Evolutionary conservation across 2,329 filamentous ascomycete species (phyloP), one percentile per base, ranked within the genome.

Genomic region (Clonostachys chloroleuca): DNA sequence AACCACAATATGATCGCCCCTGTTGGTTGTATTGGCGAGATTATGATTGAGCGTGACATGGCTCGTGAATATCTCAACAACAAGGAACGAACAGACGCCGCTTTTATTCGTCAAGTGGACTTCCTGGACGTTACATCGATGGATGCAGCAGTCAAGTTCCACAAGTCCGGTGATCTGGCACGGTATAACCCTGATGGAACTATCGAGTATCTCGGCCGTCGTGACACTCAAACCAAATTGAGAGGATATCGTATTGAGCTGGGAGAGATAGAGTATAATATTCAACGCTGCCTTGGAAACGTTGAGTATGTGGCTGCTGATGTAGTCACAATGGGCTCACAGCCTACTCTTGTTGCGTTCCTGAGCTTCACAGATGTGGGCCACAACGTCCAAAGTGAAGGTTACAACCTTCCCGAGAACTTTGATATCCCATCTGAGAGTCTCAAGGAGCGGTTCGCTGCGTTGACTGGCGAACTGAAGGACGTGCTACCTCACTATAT

Each of bases 221-320:
- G 84, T 20, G 90, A 95, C 54, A 86, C 87, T 49, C 89, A 95
- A 63, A 74, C 94, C 47, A 95, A 95, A 61, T 73, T 95, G 10
- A 78, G 88, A 41, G 90, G 90, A 0, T 86, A 92, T 53, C 75
- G 87, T 41, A 83, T 95, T 36, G 89, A 95, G 59, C 75, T 92
- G 12, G 79, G 80, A 2, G 90, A 95, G 59, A 86, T 95, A 46
- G 86, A 83, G 45, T 44, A 51, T 40, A 16, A 42, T 12, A 42
- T 42, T 9, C 34, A 43, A 9, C 12, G 34, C 36, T 12, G 20
- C 43, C 9, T 45, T 47, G 34, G 39, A 43, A 16, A 42, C 17
- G 37, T 46, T 37, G 30, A 34, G 13, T 24, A 46, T 18, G 44
- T 40, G 9, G 35, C 44, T 33, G 20, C 40, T 17, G 44, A 46